These are phyloP conservation scores for Apodospora peruviana DNA, from an alignment of 495 filamentous ascomycete species.

Conservation along the genomic window DNA sequence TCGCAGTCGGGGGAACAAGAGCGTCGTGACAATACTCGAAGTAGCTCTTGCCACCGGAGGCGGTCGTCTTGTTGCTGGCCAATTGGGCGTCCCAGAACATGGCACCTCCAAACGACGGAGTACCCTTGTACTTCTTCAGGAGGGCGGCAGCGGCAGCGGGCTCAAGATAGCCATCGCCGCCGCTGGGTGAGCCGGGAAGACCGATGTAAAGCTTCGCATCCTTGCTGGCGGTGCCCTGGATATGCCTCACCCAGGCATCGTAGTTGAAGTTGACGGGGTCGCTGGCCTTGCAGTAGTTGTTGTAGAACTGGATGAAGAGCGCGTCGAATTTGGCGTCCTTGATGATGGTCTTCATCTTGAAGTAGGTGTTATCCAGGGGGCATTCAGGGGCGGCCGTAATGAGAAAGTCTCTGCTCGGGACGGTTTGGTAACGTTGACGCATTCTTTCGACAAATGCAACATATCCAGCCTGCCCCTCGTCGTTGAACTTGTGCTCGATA, in stretches of 20 bases:
- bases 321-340: constrained; percentile 50
- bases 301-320: constrained; percentile 70
- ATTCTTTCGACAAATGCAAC: constrained; percentile 47
- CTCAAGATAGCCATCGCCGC: constrained; percentile 23
- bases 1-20: background rate
- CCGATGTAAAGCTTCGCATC: constrained; percentile 59
- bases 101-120: constrained; percentile 32
- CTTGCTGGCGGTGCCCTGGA: constrained; percentile 47
- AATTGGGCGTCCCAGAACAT: constrained; percentile 37
- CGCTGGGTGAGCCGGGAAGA: constrained; percentile 49
- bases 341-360: constrained; percentile 51
- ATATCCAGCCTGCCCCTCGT: constrained; percentile 24
- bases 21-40: constrained; percentile 21
- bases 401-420: constrained; percentile 36
- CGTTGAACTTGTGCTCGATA: constrained; percentile 42
- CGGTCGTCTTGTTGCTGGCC: constrained; percentile 17
- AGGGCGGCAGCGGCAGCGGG: constrained; percentile 13
- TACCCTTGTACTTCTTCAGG: constrained; percentile 27
- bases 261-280: constrained; percentile 52
- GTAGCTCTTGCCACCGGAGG: constrained; percentile 17
- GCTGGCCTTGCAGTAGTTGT: constrained; percentile 57
- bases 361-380: constrained; percentile 45
- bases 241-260: constrained; percentile 54
- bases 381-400: constrained; percentile 66
- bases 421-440: constrained; percentile 38